phyloP scores from a whole-genome alignment of 1,284 basidiomycete genomes.

The Apiotrichum mycotoxinovorans region DNA sequence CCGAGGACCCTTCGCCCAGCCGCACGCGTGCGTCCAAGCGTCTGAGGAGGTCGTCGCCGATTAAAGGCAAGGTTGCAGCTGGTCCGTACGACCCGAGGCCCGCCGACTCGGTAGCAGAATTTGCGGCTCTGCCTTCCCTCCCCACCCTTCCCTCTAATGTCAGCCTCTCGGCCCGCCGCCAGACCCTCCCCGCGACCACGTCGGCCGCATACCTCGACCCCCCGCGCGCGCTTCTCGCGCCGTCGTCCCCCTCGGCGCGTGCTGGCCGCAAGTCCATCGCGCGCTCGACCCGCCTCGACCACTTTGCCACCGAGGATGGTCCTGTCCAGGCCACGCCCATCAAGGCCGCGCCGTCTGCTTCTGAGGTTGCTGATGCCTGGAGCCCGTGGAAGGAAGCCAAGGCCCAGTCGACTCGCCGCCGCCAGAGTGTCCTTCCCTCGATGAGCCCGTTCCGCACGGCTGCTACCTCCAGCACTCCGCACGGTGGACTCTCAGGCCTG shows the following conservation, averaged over 20 bases:
- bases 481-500: constrained; percentile 17
- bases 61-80: neutral
- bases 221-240: constrained; percentile 24
- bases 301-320: constrained; percentile 22
- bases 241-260: constrained; percentile 19
- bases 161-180: constrained; percentile 16
- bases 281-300: constrained; percentile 16
- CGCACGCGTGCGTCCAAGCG: constrained; percentile 27
- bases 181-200: constrained; percentile 3
- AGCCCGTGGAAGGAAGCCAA: constrained; percentile 37
- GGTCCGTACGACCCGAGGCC: constrained; percentile 11
- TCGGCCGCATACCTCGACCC: constrained; percentile 38
- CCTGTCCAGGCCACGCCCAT: neutral
- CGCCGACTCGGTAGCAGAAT: constrained; percentile 7
- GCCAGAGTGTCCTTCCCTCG: constrained; percentile 21
- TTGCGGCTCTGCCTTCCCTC: constrained; percentile 20
- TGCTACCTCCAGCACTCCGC: constrained; percentile 11
- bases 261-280: constrained; percentile 17
- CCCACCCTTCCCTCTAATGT: constrained; percentile 35
- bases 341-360: constrained; percentile 4
- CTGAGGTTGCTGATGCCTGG: constrained; percentile 22
- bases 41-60: constrained; percentile 20
- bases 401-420: constrained; percentile 9
- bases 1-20: constrained; percentile 34
- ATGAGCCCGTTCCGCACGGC: constrained; percentile 33